Base-by-base conservation (phyloP, 768 basidiomycete genomes). In the Trametes villosa region DNA sequence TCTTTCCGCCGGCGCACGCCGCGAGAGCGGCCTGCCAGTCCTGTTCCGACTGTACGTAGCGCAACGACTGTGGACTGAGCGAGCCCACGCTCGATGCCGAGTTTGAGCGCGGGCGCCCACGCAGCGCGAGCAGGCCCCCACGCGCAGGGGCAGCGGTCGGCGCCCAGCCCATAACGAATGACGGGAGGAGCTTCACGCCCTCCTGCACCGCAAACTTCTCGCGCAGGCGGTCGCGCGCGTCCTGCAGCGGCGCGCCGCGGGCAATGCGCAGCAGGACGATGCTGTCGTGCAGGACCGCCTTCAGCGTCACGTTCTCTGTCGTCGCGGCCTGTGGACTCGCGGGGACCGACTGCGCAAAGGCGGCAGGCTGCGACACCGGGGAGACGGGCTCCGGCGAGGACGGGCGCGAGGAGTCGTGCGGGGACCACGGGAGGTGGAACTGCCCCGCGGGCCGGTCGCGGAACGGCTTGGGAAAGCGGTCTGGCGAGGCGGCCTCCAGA, bases 201-300 rank as follows among this genome's bases (percentile, higher is more conserved):
- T 86, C 87, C 66, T 86, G 82, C 24, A 79, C 77, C n/a, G 81
- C 78, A 68, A 92, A 86, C 67, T 90, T 91, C 55, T 86, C 83
- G 62, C 82, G 81, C 26, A 92, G 75, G 48, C 82, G 80, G 52
- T 75, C 74, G 59, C 86, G 86, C 17, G 91, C 66, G 45, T 85
- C 84, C 18, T 71, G 66, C 56, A 86, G 80, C n/a, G 79, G 44
- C 59, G 78, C 76, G 41, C 77, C 73, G 62, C 78, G 78, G 13
- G 82, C 72, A 9, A 81, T 72, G 44, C 87, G 85, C 51, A 92
- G 78, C 60, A 88, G 74, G 67, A 92, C 79, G 62, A 88, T 86
- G 27, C 81, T 76, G 62, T 85, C 80, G 65, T 84, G 81, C 64
- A 83, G 82, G 44, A 80, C 80, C 5, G 84, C 90, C 74, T 92